These are phyloP conservation scores for Chimonanthus praecox DNA, from an alignment of 164 flowering plant genomes.

Conservation along the genomic window DNA sequence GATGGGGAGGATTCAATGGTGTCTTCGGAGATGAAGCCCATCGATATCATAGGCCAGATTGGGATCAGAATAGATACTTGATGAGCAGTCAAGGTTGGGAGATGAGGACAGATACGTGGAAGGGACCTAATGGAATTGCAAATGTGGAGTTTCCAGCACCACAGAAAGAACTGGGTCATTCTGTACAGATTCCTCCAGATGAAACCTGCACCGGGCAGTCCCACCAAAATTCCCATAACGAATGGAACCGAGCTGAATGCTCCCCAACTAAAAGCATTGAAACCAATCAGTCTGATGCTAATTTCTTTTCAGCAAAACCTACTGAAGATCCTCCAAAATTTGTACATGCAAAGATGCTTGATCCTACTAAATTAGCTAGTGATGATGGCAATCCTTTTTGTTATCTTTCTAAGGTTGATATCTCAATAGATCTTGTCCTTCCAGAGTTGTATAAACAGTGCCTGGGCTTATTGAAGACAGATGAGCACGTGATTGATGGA, in stretches of 20 bases:
- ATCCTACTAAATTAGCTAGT: constrained; percentile 17
- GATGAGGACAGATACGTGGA: constrained; percentile 49
- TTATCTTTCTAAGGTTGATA: constrained; percentile 79
- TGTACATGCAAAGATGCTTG: constrained; percentile 23
- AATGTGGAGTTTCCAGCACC: constrained; percentile 37
- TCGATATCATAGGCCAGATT: constrained; percentile 55
- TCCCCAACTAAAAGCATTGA: constrained; percentile 36
- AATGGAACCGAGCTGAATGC: constrained; percentile 20
- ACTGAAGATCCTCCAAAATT: constrained; percentile 20
- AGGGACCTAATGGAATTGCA: constrained; percentile 47
- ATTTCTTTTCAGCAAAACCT: constrained; percentile 18
- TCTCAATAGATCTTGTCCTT: constrained; percentile 55
- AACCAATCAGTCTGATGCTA: constrained; percentile 19
- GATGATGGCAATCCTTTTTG: constrained; percentile 20
- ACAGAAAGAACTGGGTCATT: constrained; percentile 38
- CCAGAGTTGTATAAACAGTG: constrained; percentile 55
- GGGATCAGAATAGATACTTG: constrained; percentile 61
- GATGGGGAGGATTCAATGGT: constrained; percentile 72
- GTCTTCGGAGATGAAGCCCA: constrained; percentile 55
- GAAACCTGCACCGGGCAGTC: constrained; percentile 32
- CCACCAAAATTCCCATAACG: constrained; percentile 25
- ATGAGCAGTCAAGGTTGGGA: constrained; percentile 59
- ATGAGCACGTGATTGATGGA: constrained; percentile 20
- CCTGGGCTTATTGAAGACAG: constrained; percentile 28
- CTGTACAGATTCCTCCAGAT: constrained; percentile 23